Conservation (phyloP, 2,329 filamentous ascomycete genomes). For the Claviceps sp. region DNA sequence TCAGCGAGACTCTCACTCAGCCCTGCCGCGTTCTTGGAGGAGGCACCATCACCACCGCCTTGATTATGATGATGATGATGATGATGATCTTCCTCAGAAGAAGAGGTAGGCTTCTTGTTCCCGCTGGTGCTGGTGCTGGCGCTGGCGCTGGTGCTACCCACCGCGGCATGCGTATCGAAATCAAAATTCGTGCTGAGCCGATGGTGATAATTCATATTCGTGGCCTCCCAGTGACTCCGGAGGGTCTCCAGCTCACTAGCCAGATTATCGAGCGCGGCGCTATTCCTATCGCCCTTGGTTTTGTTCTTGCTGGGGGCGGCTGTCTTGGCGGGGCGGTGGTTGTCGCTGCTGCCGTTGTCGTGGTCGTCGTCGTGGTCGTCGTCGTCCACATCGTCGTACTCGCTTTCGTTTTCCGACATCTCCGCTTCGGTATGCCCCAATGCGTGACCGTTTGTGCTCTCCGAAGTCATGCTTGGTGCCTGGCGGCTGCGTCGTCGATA, state of each 20-base stretch:
- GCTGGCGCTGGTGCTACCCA: not conserved
- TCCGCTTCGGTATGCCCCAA: constrained; percentile 36
- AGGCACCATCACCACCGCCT: constrained; percentile 16
- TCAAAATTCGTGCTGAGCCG: constrained; percentile 82
- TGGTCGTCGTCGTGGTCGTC: not conserved
- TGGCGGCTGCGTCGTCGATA: constrained; percentile 70
- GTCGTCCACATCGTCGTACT: constrained; percentile 27
- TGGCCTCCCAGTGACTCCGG: constrained; percentile 86
- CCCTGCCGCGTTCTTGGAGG: constrained; percentile 24
- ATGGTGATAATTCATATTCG: constrained; percentile 91
- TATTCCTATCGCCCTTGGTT: constrained; percentile 37
- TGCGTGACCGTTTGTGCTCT: constrained; percentile 21
- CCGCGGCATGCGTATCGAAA: constrained; percentile 44
- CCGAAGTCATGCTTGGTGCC: constrained; percentile 29
- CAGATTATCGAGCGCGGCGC: constrained; percentile 70
- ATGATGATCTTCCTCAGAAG: too few species aligned
- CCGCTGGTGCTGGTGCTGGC: constrained; percentile 1
- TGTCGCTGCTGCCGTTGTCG: not conserved
- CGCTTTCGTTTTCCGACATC: constrained; percentile 47
- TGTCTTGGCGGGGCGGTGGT: not conserved
- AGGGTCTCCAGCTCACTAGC: constrained; percentile 86
- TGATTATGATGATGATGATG: constrained; percentile 13
- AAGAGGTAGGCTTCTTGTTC: constrained; percentile 21
- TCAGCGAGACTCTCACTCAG: constrained; percentile 62
- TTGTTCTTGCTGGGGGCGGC: constrained; percentile 27